Evolutionary conservation across 768 basidiomycete genomes (phyloP), one percentile per base, ranked within the genome.

Genomic region (Panus rudis): DNA sequence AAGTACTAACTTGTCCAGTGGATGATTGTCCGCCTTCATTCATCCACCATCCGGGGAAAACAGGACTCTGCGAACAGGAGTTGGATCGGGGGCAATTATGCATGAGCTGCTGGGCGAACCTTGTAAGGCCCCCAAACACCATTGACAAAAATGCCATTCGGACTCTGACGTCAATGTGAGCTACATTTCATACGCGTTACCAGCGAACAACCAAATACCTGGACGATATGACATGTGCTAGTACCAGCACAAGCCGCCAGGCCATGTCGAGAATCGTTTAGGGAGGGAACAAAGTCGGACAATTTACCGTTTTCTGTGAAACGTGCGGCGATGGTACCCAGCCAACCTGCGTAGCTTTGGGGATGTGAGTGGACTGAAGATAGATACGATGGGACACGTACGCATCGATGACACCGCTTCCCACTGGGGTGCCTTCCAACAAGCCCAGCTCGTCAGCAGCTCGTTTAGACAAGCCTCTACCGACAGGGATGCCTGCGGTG

Each of bases 11-110:
- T 65, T 92, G 90, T n/a, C 96, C 96, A 0, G 96, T 99, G 1
- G 92, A 93, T 6, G 92, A 96, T 64, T 99, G 96, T 2, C 96
- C 96, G 28, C 94, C 96, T 64, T 99, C 96, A 56, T 93, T 99
- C 92, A 97, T 96, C 96, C 94, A 99, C 84, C 90, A 93, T 14
- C 84, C 91, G 32, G 81, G 81, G 65, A 97, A 92, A 24, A 93
- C 74, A 5, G 91, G 82, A 56, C 97, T 84, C 78, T 88, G 51
- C 2, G 14, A 63, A 6, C 42, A 11, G 47, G 45, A 31, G 38
- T 25, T 37, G 23, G 16, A 24, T 31, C 49, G 5, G 19, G 16
- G 16, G 42, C 31, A 5, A 50, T 52, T 25, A 35, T 14, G 14
- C 23, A n/a, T 2, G 25, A n/a, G 4, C 38, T 28, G 7, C 46